A percentile compares a stretch with the other conserved stretches of the same genome.
Evolutionary conservation across 2,329 filamentous ascomycete genomes (phyloP).

Genomic region (Shiraia sp.): DNA sequence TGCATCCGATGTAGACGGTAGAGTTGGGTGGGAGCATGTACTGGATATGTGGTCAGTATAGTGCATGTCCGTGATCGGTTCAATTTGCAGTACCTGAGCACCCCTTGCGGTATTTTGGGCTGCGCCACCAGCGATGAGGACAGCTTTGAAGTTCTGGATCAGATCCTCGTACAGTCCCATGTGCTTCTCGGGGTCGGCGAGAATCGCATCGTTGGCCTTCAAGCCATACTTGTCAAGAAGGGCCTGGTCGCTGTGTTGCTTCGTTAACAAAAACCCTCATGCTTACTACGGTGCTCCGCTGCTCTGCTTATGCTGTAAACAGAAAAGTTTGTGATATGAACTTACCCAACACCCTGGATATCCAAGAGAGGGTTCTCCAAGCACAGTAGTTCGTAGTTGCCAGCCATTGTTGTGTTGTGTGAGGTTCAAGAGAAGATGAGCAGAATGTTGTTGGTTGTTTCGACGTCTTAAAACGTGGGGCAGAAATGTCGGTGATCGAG

Average conservation of each 20-base stretch:
- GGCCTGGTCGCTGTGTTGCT: conserved; percentile 67
- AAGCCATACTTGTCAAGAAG: conserved; percentile 91
- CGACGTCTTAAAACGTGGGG: conserved; percentile 19
- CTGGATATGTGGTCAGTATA: conserved; percentile 42
- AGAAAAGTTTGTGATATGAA: conserved; percentile 8
- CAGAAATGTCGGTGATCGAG: conserved; percentile 21
- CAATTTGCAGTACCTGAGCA: conserved; percentile 63
- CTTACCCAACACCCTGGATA: conserved; percentile 79
- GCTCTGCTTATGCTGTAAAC: not conserved
- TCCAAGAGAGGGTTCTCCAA: conserved; percentile 98
- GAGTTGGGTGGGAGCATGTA: conserved; percentile 91
- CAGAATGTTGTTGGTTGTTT: conserved; percentile 16
- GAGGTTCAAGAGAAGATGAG: conserved; percentile 4
- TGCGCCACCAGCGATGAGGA: conserved; percentile 92
- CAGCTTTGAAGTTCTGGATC: conserved; percentile 87
- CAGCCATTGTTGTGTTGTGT: conserved; percentile 64
- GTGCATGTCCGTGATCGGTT: not conserved
- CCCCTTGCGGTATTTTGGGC: conserved; percentile 97
- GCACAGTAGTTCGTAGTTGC: conserved; percentile 87
- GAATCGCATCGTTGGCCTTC: conserved; percentile 96
- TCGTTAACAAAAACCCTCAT: conserved; percentile 20
- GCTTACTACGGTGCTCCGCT: conserved; percentile 17
- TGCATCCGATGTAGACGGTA: conserved; percentile 90
- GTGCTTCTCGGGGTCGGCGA: conserved; percentile 85
- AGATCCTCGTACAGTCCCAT: conserved; percentile 89